Evolutionary conservation across 169 alveolate genomes (phyloP), one percentile per base, ranked within the genome.

Genomic region (Plasmodium falciparum): DNA sequence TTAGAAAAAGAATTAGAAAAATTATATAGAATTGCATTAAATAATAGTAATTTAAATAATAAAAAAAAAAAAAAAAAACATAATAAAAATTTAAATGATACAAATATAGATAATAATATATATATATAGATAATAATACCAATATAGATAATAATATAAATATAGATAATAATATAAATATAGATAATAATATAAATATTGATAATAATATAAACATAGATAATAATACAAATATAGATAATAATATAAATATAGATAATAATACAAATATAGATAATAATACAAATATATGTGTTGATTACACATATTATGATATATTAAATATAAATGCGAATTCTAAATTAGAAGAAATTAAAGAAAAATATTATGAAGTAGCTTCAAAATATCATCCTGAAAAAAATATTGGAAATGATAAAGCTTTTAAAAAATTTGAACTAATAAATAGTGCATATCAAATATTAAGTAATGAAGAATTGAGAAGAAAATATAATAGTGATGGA

Each of bases 311-410:
- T 88, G 93, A 92, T 33, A 83, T 89, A 3, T 71, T 94, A 66
- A 90, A 89, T 39, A 94, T 94, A 0, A 63, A 43, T 11, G 89
- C 89, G 7, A 92, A 93, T 26, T 97, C 99, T 1, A 61, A 97
- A 26, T 95, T 93, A 58, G 89, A 97, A 26, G 96, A 95, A 52
- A 97, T 98, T 26, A 97, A 97, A 75, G 74, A 90, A n/a, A 96
- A 97, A 45, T 98, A 96, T 88, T 97, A 97, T 83, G 96, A 96
- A 88, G 78, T 98, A 54, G 99, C 99, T 4, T 93, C 96, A 63
- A 92, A 95, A 75, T 96, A 94, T 70, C 99, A 98, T 76, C 99
- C 99, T 20, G 99, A 98, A 90, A 96, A 96, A 75, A 97, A 96
- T 88, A 76, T 96, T 0, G 73, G 74, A 74, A 90, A 92, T 56